phyloP scores from a whole-genome alignment of 139 green algal species.

The Tetraselmis striata region DNA sequence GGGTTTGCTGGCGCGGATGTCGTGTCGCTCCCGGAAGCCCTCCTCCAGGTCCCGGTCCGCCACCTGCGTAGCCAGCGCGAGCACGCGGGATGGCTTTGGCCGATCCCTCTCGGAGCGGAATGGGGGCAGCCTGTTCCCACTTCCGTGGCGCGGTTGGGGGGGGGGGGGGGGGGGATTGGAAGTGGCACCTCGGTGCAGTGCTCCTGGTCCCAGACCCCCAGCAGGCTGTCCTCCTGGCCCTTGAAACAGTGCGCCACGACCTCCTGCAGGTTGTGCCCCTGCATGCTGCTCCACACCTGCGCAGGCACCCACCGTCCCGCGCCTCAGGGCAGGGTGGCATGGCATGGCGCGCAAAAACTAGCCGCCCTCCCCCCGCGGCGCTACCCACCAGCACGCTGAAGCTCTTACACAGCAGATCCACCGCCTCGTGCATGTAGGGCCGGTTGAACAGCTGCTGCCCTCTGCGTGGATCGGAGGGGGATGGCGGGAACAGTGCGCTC shows the following conservation, averaged over 20 bases:
- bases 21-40: neutral
- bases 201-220: neutral
- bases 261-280: neutral
- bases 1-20: neutral
- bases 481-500: too few species aligned
- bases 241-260: neutral
- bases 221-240: neutral
- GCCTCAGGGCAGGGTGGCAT: neutral
- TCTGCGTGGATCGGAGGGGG: too few species aligned
- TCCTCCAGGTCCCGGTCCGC: neutral
- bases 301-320: neutral
- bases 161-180: too few species aligned
- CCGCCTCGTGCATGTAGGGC: neutral
- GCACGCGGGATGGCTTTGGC: too few species aligned
- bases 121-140: too few species aligned
- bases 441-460: neutral
- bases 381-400: neutral
- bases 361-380: neutral
- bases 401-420: neutral
- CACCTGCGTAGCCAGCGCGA: too few species aligned
- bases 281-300: neutral
- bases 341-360: neutral
- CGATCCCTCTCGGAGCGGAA: too few species aligned
- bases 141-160: too few species aligned
- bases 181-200: neutral